Base-by-base conservation (phyloP, 306 rosid genomes). In the Arachis stenosperma region DNA sequence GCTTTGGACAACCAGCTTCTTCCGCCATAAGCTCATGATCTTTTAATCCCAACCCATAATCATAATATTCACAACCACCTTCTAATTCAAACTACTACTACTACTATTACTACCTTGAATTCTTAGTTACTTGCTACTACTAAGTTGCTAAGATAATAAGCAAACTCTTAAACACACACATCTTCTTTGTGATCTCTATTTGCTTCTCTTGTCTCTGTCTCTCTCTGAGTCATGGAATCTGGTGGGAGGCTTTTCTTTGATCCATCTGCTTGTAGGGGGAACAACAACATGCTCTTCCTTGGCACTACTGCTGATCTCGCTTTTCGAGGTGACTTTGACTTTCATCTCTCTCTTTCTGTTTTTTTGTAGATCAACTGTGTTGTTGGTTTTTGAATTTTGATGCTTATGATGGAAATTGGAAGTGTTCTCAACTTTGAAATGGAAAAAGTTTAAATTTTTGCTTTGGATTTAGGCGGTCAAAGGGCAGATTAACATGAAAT, bases 1-100 rank as follows among this genome's bases (percentile, higher is more conserved):
- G 43, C 97, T 91, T 3, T 94, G 98, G 98, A 94, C 88, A 46
- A 94, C 98, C 2, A 94, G 98, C 68, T 94, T 94, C 88, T 94
- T 94, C 95, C 98, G 98, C 73, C 98, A 94, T 83, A 94, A 89
- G 98, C 70, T 94, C 42, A 91, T 91, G 97, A 89, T 94, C 84
- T 91, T 91, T 70, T 94, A 88, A 87, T 70, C 55, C 9, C 6
- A 12, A 47, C 5, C 5, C 12, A 9, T n/a, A 47, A 47, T 9
- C 9, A 69, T 7, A 14, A 15, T 30, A 41, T 15, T 4, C 0
- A 1, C 40, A 7, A 56, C 3, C 70, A 17, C 51, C 48, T 15
- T 66, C 64, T 66, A 11, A 48, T 69, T 62, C 70, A 9, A 46
- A 6, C 4, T 0, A 50, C 54, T 50, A 52, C 3, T 2, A 52